These are phyloP conservation scores for Kurtzmaniella quercitrusa DNA, from an alignment of 1,139 yeast genomes.

Conservation along the genomic window DNA sequence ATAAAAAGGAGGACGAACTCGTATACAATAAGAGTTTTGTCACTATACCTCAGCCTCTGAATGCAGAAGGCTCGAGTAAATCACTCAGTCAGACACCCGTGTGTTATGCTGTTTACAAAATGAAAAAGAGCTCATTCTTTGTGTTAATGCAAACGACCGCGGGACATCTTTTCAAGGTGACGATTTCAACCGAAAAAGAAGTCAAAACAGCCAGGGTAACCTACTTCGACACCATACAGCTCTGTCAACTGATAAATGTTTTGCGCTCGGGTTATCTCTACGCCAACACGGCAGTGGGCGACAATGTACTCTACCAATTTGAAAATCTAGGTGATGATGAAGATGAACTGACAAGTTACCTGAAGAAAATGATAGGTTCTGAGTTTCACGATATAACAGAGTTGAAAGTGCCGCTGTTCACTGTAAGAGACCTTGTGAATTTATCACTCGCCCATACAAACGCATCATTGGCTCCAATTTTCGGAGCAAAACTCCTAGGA, in stretches of 20 bases:
- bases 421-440: conserved; percentile 44
- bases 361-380: conserved; percentile 16
- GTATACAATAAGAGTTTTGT: conserved; percentile 11
- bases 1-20: conserved; percentile 4
- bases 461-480: conserved; percentile 55
- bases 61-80: conserved; percentile 20
- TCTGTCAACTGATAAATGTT: conserved; percentile 51
- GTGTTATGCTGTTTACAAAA: conserved; percentile 58
- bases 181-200: conserved; percentile 39
- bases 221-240: conserved; percentile 76
- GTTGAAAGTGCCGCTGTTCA: too few relatives aligned
- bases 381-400: conserved; percentile 1
- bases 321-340: conserved; percentile 51
- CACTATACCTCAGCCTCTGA: conserved; percentile 44
- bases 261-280: conserved; percentile 74
- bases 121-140: conserved; percentile 60
- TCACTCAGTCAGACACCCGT: background rate
- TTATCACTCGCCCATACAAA: conserved; percentile 54
- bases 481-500: conserved; percentile 28
- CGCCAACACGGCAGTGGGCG: conserved; percentile 60
- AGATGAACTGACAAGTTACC: conserved; percentile 20
- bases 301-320: conserved; percentile 69
- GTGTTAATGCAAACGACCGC: conserved; percentile 63
- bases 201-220: conserved; percentile 32
- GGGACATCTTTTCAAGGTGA: conserved; percentile 79